Base-by-base conservation (phyloP, 208 protist species). In the Acanthamoeba divionensis region DNA sequence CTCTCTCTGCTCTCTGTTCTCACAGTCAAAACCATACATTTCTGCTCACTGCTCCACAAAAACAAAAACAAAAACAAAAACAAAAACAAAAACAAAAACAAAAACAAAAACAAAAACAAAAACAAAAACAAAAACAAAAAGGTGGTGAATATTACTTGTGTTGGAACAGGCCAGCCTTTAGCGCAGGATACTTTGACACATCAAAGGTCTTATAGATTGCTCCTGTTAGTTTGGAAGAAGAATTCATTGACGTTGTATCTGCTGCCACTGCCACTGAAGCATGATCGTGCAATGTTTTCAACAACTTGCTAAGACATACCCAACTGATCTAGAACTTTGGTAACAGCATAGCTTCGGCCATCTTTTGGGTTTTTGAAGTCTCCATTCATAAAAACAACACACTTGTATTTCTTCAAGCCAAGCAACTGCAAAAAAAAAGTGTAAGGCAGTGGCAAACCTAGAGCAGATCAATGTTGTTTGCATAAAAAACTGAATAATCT, bases 401-500 rank as follows among this genome's bases (percentile, higher is more conserved):
- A 82, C 71, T 82, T 82, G 71, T 82, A 82, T 31, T 82, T 82
- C 47, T 57, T 52, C 71, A 82, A n/a, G 38, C 71, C 45, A 26
- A 82, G 47, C 71, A 82, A 10, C 71, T 82, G 67, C 52, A 57
- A 57, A n/a, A n/a, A n/a, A n/a, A n/a, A n/a, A n/a, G n/a, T n/a
- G n/a, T n/a, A n/a, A n/a, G n/a, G n/a, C n/a, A n/a, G n/a, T n/a
- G n/a, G n/a, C n/a, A n/a, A n/a, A n/a, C n/a, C n/a, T n/a, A n/a
- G n/a, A n/a, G n/a, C n/a, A n/a, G n/a, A n/a, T n/a, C n/a, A n/a
- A n/a, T n/a, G n/a, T n/a, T n/a, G n/a, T n/a, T n/a, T n/a, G n/a
- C n/a, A n/a, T n/a, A n/a, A n/a, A n/a, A n/a, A n/a, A n/a, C n/a
- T n/a, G n/a, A n/a, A n/a, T n/a, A n/a, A n/a, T n/a, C n/a, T n/a